These are phyloP conservation scores for Phanerochaete sordida DNA, from an alignment of 768 basidiomycete genomes.

Conservation along the genomic window DNA sequence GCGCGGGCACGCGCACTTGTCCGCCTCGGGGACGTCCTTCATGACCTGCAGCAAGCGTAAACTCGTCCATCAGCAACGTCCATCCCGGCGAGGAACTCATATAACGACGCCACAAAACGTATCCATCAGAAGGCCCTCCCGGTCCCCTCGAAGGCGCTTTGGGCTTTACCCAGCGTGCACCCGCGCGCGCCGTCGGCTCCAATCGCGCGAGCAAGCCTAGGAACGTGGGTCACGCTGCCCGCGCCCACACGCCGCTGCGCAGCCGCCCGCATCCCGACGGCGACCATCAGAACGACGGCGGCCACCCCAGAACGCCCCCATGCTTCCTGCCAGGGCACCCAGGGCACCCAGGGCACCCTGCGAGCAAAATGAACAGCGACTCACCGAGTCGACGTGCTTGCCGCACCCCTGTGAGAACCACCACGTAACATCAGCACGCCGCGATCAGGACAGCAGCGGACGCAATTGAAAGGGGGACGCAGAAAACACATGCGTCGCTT, in stretches of 20 bases:
- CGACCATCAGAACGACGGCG: neutral
- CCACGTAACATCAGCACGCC: constrained; percentile 16
- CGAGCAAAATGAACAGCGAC: constrained; percentile 19
- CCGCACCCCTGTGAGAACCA: constrained; percentile 60
- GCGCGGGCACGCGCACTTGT: constrained; percentile 42
- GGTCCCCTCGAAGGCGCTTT: too few species aligned
- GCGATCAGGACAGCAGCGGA: neutral
- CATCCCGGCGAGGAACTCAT: neutral
- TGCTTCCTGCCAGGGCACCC: neutral
- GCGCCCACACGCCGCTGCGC: constrained; percentile 1
- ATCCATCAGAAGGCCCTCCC: constrained; percentile 7
- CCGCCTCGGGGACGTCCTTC: constrained; percentile 45
- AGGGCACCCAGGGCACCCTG: too few species aligned
- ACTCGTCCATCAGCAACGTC: neutral
- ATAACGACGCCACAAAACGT: constrained; percentile 6
- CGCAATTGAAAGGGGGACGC: constrained; percentile 3
- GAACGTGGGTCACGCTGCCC: constrained; percentile 1
- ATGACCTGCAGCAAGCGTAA: constrained; percentile 36
- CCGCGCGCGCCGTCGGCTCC: neutral
- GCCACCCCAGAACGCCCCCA: neutral
- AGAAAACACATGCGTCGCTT: neutral
- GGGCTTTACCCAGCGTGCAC: neutral
- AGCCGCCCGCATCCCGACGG: neutral
- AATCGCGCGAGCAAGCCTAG: constrained; percentile 1
- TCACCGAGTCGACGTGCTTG: constrained; percentile 58